These are phyloP conservation scores for Diplosphaera chodatii DNA, from an alignment of 139 green algal species.

Conservation along the genomic window DNA sequence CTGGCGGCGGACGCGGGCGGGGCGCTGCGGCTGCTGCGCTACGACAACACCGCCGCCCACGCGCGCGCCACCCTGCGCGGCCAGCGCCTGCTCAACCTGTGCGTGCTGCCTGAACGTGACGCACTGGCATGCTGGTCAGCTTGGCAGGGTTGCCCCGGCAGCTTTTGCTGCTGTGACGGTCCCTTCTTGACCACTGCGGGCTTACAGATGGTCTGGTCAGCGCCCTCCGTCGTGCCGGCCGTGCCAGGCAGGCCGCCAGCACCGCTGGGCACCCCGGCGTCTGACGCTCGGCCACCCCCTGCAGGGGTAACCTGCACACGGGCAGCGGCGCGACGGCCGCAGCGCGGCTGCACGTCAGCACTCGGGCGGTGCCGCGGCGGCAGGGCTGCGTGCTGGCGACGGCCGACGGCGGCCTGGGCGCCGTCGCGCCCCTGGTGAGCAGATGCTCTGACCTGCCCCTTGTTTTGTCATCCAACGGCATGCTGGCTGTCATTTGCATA, in stretches of 20 bases:
- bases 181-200: no score
- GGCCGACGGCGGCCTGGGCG: conserved; percentile 4
- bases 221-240: no score
- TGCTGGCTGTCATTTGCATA: no score
- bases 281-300: neutral
- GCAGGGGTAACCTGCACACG: conserved; percentile 25
- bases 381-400: conserved; percentile 21
- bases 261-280: no score
- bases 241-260: no score
- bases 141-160: no score
- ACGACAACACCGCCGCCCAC: conserved; percentile 32
- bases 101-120: neutral
- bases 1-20: conserved; percentile 43
- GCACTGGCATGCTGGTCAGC: no score
- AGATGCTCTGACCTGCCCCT: no score
- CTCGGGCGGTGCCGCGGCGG: neutral
- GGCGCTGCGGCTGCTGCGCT: conserved; percentile 34
- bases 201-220: no score
- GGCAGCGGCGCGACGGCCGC: conserved; percentile 14
- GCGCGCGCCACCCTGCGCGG: conserved; percentile 33
- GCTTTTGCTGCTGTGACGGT: no score
- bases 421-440: conserved; percentile 8
- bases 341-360: conserved; percentile 13
- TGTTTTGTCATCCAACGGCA: no score
- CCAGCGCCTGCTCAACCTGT: conserved; percentile 45